phyloP scores from a whole-genome alignment of 1,284 basidiomycete genomes.

The Bondarzewia mesenterica region DNA sequence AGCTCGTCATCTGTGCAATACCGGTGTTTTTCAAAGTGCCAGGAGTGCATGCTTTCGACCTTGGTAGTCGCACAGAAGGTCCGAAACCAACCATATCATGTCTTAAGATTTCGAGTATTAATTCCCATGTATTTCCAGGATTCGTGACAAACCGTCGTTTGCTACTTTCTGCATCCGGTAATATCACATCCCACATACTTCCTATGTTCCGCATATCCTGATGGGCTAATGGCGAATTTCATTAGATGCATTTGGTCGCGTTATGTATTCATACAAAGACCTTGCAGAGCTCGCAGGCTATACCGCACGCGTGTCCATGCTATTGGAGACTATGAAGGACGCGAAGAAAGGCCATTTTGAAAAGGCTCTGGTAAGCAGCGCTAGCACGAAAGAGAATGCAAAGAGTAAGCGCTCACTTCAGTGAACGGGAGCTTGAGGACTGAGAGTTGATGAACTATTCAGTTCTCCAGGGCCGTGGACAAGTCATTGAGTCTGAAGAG shows the following conservation, averaged over 20 bases:
- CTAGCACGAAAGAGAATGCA: conserved; percentile 72
- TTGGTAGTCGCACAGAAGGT: conserved; percentile 86
- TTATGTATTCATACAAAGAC: conserved; percentile 97
- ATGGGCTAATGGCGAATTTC: conserved; percentile 1
- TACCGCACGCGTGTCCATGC: conserved; percentile 83
- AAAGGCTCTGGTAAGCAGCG: conserved; percentile 79
- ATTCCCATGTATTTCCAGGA: conserved; percentile 32
- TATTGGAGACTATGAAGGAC: conserved; percentile 90
- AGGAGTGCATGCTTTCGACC: conserved; percentile 58
- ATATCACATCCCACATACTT: too few relatives aligned
- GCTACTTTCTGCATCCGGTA: conserved; percentile 74
- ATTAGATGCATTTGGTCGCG: conserved; percentile 68
- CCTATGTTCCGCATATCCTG: not conserved
- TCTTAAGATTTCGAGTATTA: not conserved
- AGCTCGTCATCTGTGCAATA: conserved; percentile 89
- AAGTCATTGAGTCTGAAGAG: conserved; percentile 77
- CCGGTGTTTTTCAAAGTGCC: conserved; percentile 91
- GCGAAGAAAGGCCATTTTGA: conserved; percentile 81
- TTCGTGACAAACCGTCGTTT: conserved; percentile 94
- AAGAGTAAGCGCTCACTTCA: conserved; percentile 48
- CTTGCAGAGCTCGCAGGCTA: conserved; percentile 94
- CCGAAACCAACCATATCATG: conserved; percentile 10
- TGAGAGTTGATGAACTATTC: conserved; percentile 1
- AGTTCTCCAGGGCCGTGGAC: conserved; percentile 80
- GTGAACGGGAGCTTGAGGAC: not conserved